phyloP scores from a whole-genome alignment of 306 rosid species.

The Trifolium fragiferum region DNA sequence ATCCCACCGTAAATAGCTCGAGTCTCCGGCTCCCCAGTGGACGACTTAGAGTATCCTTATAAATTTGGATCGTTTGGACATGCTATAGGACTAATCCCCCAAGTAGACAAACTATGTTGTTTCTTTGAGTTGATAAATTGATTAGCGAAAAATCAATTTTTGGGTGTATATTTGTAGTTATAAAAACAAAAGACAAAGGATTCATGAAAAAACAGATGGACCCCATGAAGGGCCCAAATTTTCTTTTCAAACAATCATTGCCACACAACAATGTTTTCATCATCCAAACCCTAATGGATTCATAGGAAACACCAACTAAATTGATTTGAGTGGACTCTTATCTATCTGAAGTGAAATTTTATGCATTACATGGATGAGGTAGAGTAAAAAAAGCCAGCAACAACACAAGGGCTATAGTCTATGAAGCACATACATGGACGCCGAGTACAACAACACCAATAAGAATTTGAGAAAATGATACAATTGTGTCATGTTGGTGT shows the following conservation, averaged over 20 bases:
- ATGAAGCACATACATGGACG: too few species aligned
- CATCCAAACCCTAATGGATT: conserved; percentile 2
- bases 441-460: too few species aligned
- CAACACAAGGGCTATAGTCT: neutral
- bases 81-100: neutral
- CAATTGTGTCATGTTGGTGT: too few species aligned
- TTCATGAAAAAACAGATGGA: conserved; percentile 8
- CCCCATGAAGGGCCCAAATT: conserved; percentile 14
- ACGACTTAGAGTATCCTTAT: neutral
- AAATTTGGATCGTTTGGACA: neutral
- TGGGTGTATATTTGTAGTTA: neutral
- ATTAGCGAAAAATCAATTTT: neutral
- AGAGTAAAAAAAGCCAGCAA: neutral
- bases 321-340: neutral
- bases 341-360: neutral
- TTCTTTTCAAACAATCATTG: conserved; percentile 14
- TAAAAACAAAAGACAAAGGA: conserved; percentile 12
- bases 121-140: neutral
- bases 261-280: neutral
- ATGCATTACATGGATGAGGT: neutral
- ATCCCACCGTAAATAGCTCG: neutral
- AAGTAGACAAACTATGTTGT: neutral
- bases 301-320: neutral
- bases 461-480: too few species aligned
- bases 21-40: neutral